Conservation (phyloP, 192 early-diverging fungal genomes). For the Coemansia sp. region DNA sequence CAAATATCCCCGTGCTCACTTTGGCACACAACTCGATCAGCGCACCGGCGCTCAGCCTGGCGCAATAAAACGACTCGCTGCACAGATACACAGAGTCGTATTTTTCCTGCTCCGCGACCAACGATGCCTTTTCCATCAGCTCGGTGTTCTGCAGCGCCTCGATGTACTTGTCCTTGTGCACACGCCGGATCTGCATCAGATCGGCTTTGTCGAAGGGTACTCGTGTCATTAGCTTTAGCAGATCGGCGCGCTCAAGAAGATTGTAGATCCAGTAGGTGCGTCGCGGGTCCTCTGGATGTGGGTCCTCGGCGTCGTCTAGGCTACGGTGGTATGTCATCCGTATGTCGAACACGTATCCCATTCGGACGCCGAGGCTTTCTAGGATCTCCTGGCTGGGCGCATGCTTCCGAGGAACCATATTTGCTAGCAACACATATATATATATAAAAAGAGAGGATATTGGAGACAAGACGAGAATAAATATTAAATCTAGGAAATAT, state of each 20-base stretch:
- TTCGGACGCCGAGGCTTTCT: background rate
- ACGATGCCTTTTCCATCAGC: constrained; percentile 50
- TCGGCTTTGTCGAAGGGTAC: constrained; percentile 15
- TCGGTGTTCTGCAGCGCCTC: constrained; percentile 44
- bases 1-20: constrained; percentile 61
- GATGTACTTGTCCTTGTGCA: constrained; percentile 56
- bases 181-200: constrained; percentile 41
- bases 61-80: constrained; percentile 59
- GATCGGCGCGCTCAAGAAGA: constrained; percentile 50
- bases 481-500: too few species aligned
- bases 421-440: background rate
- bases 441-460: background rate
- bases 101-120: constrained; percentile 36
- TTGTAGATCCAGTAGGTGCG: constrained; percentile 69
- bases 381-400: background rate
- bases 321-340: constrained; percentile 65
- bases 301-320: constrained; percentile 56
- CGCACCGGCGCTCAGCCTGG: constrained; percentile 72
- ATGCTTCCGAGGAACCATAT: background rate
- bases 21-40: constrained; percentile 68
- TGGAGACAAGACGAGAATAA: background rate
- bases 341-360: constrained; percentile 60
- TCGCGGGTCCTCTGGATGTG: constrained; percentile 73
- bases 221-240: constrained; percentile 45
- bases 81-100: constrained; percentile 74